These are phyloP conservation scores for Boletus sp. DNA, from an alignment of 768 basidiomycete genomes.

Conservation along the genomic window DNA sequence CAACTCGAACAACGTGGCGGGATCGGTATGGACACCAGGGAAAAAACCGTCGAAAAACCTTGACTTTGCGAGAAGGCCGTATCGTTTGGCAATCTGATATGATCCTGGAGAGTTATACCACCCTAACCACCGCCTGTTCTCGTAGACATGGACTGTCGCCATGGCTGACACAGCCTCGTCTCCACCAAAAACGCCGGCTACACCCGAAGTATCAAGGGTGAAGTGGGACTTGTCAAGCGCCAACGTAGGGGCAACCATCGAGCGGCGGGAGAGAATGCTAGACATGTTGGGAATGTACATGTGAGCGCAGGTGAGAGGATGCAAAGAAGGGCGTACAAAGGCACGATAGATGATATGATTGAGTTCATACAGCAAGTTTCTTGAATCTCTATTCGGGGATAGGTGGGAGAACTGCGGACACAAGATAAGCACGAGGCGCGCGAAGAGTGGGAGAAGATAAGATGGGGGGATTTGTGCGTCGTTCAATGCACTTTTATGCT, in stretches of 20 bases:
- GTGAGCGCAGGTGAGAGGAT: constrained; percentile 5
- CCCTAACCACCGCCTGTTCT: constrained; percentile 34
- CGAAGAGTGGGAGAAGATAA: neutral
- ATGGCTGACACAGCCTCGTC: constrained; percentile 40
- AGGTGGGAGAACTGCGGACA: neutral
- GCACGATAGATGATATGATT: neutral
- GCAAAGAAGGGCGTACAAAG: constrained; percentile 7
- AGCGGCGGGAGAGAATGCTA: constrained; percentile 15
- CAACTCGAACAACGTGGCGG: constrained; percentile 32
- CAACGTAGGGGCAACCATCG: constrained; percentile 10
- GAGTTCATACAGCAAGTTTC: constrained; percentile 2
- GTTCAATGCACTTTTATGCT: neutral
- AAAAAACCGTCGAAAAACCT: constrained; percentile 35
- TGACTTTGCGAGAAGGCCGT: constrained; percentile 33
- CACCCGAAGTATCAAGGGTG: constrained; percentile 32
- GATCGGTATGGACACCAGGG: constrained; percentile 34
- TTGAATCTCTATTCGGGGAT: constrained; percentile 5
- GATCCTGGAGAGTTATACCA: constrained; percentile 42
- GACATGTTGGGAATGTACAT: constrained; percentile 23
- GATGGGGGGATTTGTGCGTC: neutral
- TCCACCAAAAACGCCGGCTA: constrained; percentile 39
- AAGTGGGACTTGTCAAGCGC: constrained; percentile 22
- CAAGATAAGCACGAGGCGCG: neutral
- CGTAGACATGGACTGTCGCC: constrained; percentile 36
- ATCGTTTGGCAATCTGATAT: constrained; percentile 35